Conservation (phyloP, 345 rosid species). For the Gossypium sturtianum region DNA sequence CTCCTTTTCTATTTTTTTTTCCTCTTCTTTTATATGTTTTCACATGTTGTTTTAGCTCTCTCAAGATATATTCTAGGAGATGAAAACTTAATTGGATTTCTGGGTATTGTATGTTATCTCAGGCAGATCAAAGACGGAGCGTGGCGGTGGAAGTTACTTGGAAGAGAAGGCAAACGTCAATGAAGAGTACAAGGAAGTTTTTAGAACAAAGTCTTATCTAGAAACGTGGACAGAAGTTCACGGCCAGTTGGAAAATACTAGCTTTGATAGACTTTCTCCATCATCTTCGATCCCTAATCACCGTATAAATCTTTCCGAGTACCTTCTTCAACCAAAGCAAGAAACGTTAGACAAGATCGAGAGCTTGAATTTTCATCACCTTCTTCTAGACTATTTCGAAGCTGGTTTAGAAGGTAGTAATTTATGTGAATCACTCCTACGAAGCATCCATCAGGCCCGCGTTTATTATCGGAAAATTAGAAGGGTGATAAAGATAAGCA, state of each 20-base stretch:
- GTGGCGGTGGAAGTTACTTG: slow-evolving; percentile 24
- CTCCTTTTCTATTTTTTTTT: not conserved
- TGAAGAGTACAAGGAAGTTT: slow-evolving; percentile 81
- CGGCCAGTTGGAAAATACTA: slow-evolving; percentile 28
- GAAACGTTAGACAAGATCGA: slow-evolving; percentile 42
- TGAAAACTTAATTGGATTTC: not conserved
- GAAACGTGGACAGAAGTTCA: slow-evolving; percentile 63
- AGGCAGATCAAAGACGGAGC: slow-evolving; percentile 35
- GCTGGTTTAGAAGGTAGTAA: slow-evolving; percentile 48
- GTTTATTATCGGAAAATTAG: slow-evolving; percentile 41
- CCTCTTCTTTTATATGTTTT: not conserved
- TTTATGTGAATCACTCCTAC: slow-evolving; percentile 58
- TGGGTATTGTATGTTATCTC: slow-evolving; percentile 18
- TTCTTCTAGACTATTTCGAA: slow-evolving; percentile 46
- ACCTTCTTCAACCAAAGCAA: slow-evolving; percentile 53
- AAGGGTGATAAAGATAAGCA: slow-evolving; percentile 42
- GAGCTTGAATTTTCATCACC: slow-evolving; percentile 32
- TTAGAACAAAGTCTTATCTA: slow-evolving; percentile 69
- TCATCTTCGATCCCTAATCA: slow-evolving; percentile 22
- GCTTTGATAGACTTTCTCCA: slow-evolving; percentile 23
- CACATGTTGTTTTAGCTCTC: not conserved
- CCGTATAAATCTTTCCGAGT: slow-evolving; percentile 43
- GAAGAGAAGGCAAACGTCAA: slow-evolving; percentile 43
- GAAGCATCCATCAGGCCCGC: slow-evolving; percentile 47
- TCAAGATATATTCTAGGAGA: not conserved